Evolutionary conservation across 305 asterid genomes (phyloP), one percentile per base, ranked within the genome.

Genomic region (Solanum chacoense): DNA sequence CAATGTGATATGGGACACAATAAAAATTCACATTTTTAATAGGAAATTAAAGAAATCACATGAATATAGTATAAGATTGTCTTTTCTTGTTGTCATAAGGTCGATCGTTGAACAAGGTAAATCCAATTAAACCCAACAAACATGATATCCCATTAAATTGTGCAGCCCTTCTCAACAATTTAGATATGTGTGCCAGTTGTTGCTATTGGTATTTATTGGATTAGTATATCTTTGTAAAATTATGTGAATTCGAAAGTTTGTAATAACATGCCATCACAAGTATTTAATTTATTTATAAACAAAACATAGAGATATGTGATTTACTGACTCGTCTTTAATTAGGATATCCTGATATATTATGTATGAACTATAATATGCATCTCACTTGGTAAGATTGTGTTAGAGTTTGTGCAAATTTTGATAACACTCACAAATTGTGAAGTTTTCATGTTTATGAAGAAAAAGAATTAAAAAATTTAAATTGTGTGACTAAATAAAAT

Each of bases 391-490:
- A 67, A 67, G 74, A 67, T 11, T 67, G 16, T 24, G 5, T 67
- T 0, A 5, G 74, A 67, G 74, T 67, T 11, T 67, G 18, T n/a
- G 18, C 3, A 24, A 67, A 2, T 5, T 11, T 24, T 67, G 2
- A 5, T 11, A 67, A 0, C 18, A 3, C 1, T 67, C 9, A 67
- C 74, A 24, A 5, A 67, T 24, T 5, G 16, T 24, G 9, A 67
- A 67, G 2, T 5, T 5, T 11, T 11, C 74, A 67, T 11, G 32
- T 11, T 24, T 26, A 65, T 67, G 18, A 67, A 6, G 8, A 67
- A 67, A 24, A n/a, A 67, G 0, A 63, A 22, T 20, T 22, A 3
- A 22, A 0, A 9, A 9, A 22, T 9, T 4, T 11, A 24, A 67
- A 67, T 67, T 67, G 0, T 0, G 3, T 2, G 4, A 5, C 0